Evolutionary conservation across 2,329 filamentous ascomycete genomes (phyloP).

Genomic region (Nectriaceae sp.): DNA sequence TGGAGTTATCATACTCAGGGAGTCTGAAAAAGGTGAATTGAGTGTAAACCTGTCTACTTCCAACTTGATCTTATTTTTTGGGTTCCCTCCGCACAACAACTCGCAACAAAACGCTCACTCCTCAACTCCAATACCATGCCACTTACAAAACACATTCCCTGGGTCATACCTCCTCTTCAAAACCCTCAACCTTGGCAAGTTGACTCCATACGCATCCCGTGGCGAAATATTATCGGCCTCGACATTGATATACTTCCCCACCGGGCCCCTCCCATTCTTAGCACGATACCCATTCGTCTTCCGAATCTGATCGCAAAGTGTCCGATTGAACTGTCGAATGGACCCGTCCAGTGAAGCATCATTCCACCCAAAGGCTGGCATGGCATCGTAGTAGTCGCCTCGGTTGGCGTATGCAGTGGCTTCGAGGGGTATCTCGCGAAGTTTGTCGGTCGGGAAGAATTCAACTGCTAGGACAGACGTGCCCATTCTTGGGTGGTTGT

Average conservation of each 20-base stretch:
- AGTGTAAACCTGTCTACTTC: no score
- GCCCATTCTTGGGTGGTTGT: slow-evolving; percentile 20
- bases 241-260: slow-evolving; percentile 34
- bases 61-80: no score
- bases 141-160: slow-evolving; percentile 36
- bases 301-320: slow-evolving; percentile 29
- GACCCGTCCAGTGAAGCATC: slow-evolving; percentile 37
- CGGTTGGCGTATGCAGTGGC: slow-evolving; percentile 49
- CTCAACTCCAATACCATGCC: slow-evolving; percentile 24
- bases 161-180: slow-evolving; percentile 38
- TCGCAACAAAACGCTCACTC: no score
- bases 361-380: slow-evolving; percentile 43
- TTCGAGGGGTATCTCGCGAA: slow-evolving; percentile 34
- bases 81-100: no score
- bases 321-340: slow-evolving; percentile 40
- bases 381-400: slow-evolving; percentile 45
- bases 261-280: slow-evolving; percentile 23
- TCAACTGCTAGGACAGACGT: slow-evolving; percentile 39
- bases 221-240: slow-evolving; percentile 25
- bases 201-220: slow-evolving; percentile 33
- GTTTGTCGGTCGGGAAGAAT: slow-evolving; percentile 41
- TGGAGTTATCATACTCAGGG: no score
- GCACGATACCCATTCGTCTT: slow-evolving; percentile 25
- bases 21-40: no score
- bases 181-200: slow-evolving; percentile 29